A percentile compares a stretch with the other conserved stretches of the same genome.
Evolutionary conservation across 2,329 filamentous ascomycete genomes (phyloP).

Genomic region (Akanthomyces uredinophilus): DNA sequence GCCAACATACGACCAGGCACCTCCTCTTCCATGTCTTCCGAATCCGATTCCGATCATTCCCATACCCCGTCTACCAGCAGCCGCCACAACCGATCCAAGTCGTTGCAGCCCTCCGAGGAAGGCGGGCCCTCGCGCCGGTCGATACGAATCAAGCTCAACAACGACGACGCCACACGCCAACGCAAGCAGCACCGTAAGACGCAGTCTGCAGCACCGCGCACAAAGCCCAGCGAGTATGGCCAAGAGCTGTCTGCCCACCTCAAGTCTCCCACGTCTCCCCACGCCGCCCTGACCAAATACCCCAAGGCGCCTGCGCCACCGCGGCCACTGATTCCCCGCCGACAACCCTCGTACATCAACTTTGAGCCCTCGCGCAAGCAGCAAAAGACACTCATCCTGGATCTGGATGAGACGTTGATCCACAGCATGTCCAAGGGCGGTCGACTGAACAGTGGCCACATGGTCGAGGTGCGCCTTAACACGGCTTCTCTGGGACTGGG

Average conservation of each 20-base stretch:
- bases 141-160: slow-evolving; percentile 85
- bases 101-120: slow-evolving; percentile 56
- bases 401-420: slow-evolving; percentile 95
- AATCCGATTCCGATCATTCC: slow-evolving; percentile 59
- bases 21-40: slow-evolving; percentile 63
- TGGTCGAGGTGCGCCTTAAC: slow-evolving; percentile 94
- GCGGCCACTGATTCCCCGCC: slow-evolving; percentile 79
- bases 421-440: slow-evolving; percentile 97
- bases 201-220: slow-evolving; percentile 42
- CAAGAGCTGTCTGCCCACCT: slow-evolving; percentile 68
- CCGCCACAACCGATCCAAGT: slow-evolving; percentile 60
- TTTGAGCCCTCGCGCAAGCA: slow-evolving; percentile 51
- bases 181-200: slow-evolving; percentile 67
- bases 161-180: slow-evolving; percentile 68
- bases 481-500: slow-evolving; percentile 63
- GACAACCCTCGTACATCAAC: slow-evolving; percentile 82
- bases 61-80: slow-evolving; percentile 20
- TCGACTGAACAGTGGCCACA: slow-evolving; percentile 92
- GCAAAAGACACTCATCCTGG: slow-evolving; percentile 90
- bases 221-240: slow-evolving; percentile 36
- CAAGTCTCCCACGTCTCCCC: slow-evolving; percentile 88
- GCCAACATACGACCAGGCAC: slow-evolving; percentile 30
- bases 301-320: slow-evolving; percentile 86
- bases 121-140: slow-evolving; percentile 64
- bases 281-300: slow-evolving; percentile 76